Conservation (phyloP, 2,329 filamentous ascomycete species). For the Blastomyces percursus region DNA sequence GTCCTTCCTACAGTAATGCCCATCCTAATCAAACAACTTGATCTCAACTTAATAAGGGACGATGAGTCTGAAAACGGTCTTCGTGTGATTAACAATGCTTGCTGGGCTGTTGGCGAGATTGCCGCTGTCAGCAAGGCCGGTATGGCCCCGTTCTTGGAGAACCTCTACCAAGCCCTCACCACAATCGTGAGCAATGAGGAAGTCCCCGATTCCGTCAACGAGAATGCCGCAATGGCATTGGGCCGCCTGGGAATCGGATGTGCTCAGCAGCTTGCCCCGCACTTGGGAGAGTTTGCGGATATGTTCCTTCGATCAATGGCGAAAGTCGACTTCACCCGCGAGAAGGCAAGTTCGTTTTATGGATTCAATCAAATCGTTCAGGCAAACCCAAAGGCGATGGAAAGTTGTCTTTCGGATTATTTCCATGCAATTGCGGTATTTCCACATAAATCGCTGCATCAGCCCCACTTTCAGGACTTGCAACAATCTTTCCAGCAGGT, state of each 20-base stretch:
- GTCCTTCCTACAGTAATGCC: conserved; percentile 62
- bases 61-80: conserved; percentile 78
- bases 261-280: conserved; percentile 63
- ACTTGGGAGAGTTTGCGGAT: conserved; percentile 67
- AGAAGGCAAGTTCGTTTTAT: conserved; percentile 87
- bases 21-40: conserved; percentile 75
- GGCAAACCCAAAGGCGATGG: conserved; percentile 84
- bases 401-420: conserved; percentile 69
- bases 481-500: conserved; percentile 68
- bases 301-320: conserved; percentile 73
- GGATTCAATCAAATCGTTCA: conserved; percentile 79
- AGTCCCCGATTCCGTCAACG: conserved; percentile 74
- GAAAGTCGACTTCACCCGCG: conserved; percentile 76
- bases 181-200: conserved; percentile 76
- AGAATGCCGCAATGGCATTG: conserved; percentile 89
- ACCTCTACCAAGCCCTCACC: conserved; percentile 64
- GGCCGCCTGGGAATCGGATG: conserved; percentile 77
- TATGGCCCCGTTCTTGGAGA: conserved; percentile 66
- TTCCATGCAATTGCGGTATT: conserved; percentile 73
- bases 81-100: conserved; percentile 94
- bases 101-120: conserved; percentile 93
- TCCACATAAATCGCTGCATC: conserved; percentile 48
- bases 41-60: conserved; percentile 63
- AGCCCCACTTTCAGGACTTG: conserved; percentile 50
- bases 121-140: conserved; percentile 61